phyloP scores from a whole-genome alignment of 345 rosid genomes.

The Draba incana region DNA sequence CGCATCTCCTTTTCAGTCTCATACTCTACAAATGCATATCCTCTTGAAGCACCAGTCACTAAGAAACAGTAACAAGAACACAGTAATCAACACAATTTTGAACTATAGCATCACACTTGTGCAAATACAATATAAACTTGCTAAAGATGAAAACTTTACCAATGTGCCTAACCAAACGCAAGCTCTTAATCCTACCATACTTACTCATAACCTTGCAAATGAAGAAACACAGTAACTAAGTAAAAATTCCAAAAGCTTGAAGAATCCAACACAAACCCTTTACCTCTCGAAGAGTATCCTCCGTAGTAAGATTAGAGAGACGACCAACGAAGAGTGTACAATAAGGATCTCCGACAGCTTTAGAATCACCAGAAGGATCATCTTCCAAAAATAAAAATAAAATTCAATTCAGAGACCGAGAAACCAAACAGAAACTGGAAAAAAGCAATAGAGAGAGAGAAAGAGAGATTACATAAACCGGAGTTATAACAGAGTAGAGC shows the following conservation, averaged over 20 bases:
- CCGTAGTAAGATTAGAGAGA: slow-evolving; percentile 76
- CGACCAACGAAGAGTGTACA: slow-evolving; percentile 81
- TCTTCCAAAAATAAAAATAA: slow-evolving; percentile 47
- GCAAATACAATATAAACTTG: not conserved
- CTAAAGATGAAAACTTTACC: slow-evolving; percentile 48
- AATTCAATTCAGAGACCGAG: not conserved
- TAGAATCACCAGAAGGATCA: slow-evolving; percentile 82
- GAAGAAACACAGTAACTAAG: not conserved
- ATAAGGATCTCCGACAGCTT: slow-evolving; percentile 72
- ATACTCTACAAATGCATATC: slow-evolving; percentile 88
- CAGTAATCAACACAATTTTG: not conserved
- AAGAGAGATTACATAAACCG: slow-evolving; percentile 61
- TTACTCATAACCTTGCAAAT: slow-evolving; percentile 76
- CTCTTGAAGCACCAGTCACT: slow-evolving; percentile 93
- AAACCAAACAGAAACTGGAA: not conserved
- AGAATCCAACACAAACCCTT: not conserved
- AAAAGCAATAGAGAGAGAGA: not conserved
- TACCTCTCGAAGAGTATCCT: slow-evolving; percentile 68
- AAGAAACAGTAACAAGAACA: slow-evolving; percentile 1
- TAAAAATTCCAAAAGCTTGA: not conserved
- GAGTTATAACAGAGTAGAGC: slow-evolving; percentile 85
- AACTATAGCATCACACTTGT: not conserved
- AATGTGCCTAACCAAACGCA: slow-evolving; percentile 90
- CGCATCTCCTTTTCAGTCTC: slow-evolving; percentile 86
- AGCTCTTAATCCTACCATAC: slow-evolving; percentile 77